Evolutionary conservation across 352 stramenopile species (phyloP), one percentile per base, ranked within the genome.

Genomic region (Bremia lactucae): DNA sequence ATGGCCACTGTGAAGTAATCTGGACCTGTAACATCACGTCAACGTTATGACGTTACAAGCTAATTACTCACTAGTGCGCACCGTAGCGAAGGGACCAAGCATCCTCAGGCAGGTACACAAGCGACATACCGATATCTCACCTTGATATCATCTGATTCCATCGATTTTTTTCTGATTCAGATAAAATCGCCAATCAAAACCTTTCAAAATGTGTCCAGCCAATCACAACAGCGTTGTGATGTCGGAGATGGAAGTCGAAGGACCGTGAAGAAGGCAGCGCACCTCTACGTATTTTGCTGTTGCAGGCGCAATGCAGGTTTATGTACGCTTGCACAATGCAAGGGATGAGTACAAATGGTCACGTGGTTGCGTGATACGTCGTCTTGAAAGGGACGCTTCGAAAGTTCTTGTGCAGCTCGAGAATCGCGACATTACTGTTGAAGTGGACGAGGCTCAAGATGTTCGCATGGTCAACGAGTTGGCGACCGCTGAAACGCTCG

Each of bases 1-100:
- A 83, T 73, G 13, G 65, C 58, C 36, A 79, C 70, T 0, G 75
- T 87, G 46, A 85, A 87, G 56, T 85, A 87, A 49, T 87, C 72
- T 0, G 68, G 57, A 3, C 74, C 74, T 87, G 31, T 21, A 31
- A 0, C 43, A 51, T 6, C 16, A 16, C 35, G 46, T 42, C 18
- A 18, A 20, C 24, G 25, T 45, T 34, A 34, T 35, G 29, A 24
- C 14, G 34, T 4, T 2, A 33, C 4, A 20, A 2, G 11, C 8
- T 21, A n/a, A 16, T 31, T 15, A 33, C 18, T 13, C 22, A 13
- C 11, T 18, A 19, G 7, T 9, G 65, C 66, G 38, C 55, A 85
- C 75, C 75, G 40, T 84, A 87, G 28, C 75, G 72, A 46, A 72
- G 59, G 3, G 75, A 87, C 72, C 72, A 87, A 26, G 62, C 58